Percentiles rank a stretch among this genome's conserved stretches.
phyloP scores from a whole-genome alignment of 257 asterid genomes.

The Solanum pennellii region DNA sequence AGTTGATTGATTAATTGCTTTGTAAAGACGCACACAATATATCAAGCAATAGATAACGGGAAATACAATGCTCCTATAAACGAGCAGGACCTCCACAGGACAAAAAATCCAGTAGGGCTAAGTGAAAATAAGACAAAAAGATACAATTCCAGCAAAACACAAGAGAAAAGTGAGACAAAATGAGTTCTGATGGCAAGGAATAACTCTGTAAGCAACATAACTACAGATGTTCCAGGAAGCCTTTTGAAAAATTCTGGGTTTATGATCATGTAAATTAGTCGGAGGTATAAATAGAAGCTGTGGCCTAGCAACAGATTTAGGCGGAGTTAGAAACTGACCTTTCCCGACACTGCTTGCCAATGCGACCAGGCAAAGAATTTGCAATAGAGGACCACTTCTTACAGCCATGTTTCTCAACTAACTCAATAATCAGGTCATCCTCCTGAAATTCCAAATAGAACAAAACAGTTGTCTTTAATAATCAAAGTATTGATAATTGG shows the following conservation, averaged over 20 bases:
- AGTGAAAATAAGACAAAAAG: not conserved
- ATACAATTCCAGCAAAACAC: not conserved
- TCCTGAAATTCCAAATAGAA: conserved; percentile 36
- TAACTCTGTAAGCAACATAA: not conserved
- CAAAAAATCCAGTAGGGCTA: not conserved
- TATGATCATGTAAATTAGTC: not conserved
- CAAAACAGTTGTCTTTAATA: not conserved
- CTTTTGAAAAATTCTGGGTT: not conserved
- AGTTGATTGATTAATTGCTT: not conserved
- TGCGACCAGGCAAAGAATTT: conserved; percentile 61
- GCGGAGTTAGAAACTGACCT: conserved; percentile 30
- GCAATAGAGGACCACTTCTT: conserved; percentile 71
- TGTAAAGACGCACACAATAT: not conserved
- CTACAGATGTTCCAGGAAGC: not conserved
- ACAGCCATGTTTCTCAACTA: conserved; percentile 49
- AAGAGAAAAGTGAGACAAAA: not conserved
- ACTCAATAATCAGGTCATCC: conserved; percentile 51
- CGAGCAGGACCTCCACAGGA: not conserved
- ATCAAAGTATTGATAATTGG: not conserved
- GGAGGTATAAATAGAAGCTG: not conserved
- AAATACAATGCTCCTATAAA: not conserved
- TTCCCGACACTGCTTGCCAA: conserved; percentile 89
- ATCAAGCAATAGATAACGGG: not conserved
- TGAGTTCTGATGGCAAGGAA: not conserved
- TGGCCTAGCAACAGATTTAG: not conserved